phyloP scores from a whole-genome alignment of 306 rosid genomes.

The Canavalia ensiformis region DNA sequence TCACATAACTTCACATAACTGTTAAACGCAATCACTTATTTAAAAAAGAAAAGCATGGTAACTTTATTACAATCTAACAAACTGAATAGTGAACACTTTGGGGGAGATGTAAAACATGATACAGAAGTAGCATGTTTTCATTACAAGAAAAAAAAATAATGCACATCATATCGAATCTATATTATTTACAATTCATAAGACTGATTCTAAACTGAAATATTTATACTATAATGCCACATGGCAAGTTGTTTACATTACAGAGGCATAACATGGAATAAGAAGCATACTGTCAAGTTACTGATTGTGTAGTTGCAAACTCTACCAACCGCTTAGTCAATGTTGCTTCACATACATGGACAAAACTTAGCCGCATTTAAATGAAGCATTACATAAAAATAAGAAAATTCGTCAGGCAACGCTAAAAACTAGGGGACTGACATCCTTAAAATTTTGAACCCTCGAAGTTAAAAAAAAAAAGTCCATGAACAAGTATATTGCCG shows the following conservation, averaged over 20 bases:
- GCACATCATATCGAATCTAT: not conserved
- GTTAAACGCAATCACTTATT: too few relatives aligned
- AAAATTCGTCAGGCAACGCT: not conserved
- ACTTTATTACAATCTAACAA: too few relatives aligned
- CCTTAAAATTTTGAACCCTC: not conserved
- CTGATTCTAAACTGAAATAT: too few relatives aligned
- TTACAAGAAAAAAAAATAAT: not conserved
- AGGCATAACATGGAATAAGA: conserved; percentile 28
- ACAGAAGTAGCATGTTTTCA: not conserved
- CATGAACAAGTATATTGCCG: not conserved
- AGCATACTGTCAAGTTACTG: conserved; percentile 83
- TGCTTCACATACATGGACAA: conserved; percentile 87
- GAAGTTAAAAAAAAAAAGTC: not conserved
- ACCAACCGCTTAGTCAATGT: conserved; percentile 83
- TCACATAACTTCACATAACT: too few relatives aligned
- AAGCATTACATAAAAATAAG: not conserved
- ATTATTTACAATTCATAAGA: conserved; percentile 17
- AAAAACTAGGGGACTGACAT: conserved; percentile 9
- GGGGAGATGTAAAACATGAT: not conserved
- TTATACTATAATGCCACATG: too few relatives aligned
- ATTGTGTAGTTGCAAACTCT: conserved; percentile 86
- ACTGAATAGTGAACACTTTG: too few relatives aligned
- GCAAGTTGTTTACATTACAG: conserved; percentile 4
- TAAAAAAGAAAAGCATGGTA: too few relatives aligned
- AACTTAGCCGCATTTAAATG: conserved; percentile 58